phyloP scores from a whole-genome alignment of 116 monocot species.

The Cymodocea nodosa region DNA sequence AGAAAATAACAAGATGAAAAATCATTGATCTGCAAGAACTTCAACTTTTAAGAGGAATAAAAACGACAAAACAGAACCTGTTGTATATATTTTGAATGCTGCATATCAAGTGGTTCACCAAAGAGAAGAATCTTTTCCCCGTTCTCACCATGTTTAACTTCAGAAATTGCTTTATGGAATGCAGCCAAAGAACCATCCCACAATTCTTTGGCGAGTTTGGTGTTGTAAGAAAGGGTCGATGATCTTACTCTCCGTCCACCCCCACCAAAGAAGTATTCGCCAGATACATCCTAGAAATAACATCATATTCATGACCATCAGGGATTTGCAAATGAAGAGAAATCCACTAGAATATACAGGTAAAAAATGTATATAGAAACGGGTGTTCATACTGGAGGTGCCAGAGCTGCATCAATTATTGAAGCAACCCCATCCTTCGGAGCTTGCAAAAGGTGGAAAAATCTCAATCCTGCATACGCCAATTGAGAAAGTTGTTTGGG shows the following conservation, averaged over 20 bases:
- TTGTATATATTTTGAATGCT: too few species aligned
- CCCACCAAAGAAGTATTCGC: conserved; percentile 81
- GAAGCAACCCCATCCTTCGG: conserved; percentile 48
- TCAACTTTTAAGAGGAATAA: too few species aligned
- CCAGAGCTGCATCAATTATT: conserved; percentile 68
- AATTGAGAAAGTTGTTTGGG: conserved; percentile 39
- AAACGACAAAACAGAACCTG: too few species aligned
- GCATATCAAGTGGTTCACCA: too few species aligned
- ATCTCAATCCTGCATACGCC: conserved; percentile 35
- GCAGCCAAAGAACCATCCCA: conserved; percentile 10
- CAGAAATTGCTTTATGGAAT: conserved; percentile 9
- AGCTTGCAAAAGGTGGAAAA: conserved; percentile 31
- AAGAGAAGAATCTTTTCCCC: neutral
- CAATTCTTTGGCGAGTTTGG: conserved; percentile 10
- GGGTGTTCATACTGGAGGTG: conserved; percentile 44
- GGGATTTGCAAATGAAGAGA: neutral
- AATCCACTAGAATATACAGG: neutral
- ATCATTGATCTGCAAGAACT: too few species aligned
- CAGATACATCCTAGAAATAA: conserved; percentile 45
- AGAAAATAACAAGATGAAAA: too few species aligned
- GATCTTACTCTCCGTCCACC: conserved; percentile 52
- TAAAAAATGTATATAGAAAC: neutral
- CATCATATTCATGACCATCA: neutral
- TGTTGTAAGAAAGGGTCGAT: conserved; percentile 44
- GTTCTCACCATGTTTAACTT: neutral